Conservation (phyloP, 78 protist genomes). For the Guillardia theta region DNA sequence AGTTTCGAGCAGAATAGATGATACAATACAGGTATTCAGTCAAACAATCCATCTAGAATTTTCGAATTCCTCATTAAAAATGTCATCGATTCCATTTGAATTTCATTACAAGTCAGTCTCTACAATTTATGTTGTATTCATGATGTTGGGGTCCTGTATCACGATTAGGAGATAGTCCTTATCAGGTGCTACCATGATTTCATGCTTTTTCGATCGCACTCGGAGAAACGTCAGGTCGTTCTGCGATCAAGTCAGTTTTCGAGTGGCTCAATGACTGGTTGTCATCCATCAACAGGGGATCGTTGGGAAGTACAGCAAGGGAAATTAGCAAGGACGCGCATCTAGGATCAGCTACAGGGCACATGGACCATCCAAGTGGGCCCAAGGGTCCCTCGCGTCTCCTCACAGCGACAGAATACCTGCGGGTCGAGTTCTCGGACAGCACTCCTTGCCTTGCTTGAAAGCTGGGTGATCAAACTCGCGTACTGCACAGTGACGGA, state of each 20-base stretch:
- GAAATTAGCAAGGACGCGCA: too few species aligned
- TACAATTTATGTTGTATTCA: background rate
- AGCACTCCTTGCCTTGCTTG: constrained; percentile 62
- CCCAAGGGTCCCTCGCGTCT: too few species aligned
- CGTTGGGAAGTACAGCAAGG: background rate
- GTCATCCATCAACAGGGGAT: background rate
- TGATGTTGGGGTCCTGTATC: constrained; percentile 53
- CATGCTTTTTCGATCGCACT: constrained; percentile 74
- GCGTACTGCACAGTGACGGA: constrained; percentile 59
- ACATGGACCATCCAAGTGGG: too few species aligned
- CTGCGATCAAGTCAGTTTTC: too few species aligned
- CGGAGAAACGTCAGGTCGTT: constrained; percentile 83
- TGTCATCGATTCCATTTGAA: too few species aligned
- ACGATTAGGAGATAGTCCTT: constrained; percentile 58
- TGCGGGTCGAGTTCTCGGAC: constrained; percentile 77
- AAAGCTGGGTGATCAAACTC: constrained; percentile 58
- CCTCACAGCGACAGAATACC: too few species aligned
- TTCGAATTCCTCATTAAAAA: too few species aligned
- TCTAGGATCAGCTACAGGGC: too few species aligned
- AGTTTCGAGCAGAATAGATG: too few species aligned
- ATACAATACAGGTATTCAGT: too few species aligned
- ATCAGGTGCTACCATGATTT: constrained; percentile 80
- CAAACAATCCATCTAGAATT: too few species aligned
- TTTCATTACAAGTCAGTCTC: too few species aligned
- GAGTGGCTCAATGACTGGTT: background rate